Evolutionary conservation across 805 yeast species (phyloP).

Genomic region (Metschnikowia hibisci): DNA sequence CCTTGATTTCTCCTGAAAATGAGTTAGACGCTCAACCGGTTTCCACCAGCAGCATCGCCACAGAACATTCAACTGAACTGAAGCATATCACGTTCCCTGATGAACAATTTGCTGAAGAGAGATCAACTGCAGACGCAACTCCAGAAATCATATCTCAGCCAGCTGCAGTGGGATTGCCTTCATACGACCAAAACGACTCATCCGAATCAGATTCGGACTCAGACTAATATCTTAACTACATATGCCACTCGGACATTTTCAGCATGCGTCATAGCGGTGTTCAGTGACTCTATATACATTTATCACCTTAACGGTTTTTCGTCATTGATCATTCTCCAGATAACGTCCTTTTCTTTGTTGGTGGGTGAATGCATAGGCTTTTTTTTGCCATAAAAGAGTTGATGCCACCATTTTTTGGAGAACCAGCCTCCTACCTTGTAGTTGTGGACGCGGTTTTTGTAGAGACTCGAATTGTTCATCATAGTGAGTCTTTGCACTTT

Average conservation of each 20-base stretch:
- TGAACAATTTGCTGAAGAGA: slow-evolving; percentile 4
- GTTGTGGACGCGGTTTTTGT: slow-evolving; percentile 10
- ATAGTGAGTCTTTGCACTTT: slow-evolving; percentile 66
- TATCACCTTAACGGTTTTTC: slow-evolving; percentile 18
- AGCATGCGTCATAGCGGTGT: slow-evolving; percentile 8
- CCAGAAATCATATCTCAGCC: slow-evolving; percentile 1
- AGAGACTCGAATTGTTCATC: slow-evolving; percentile 29
- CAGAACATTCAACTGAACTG: slow-evolving; percentile 20
- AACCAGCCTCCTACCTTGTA: slow-evolving; percentile 5
- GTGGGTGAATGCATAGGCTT: slow-evolving; percentile 32
- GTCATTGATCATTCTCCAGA: slow-evolving; percentile 44
- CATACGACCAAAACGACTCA: slow-evolving; percentile 7
- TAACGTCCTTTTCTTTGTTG: slow-evolving; percentile 32
- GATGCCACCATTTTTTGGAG: slow-evolving; percentile 13
- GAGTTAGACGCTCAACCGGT: slow-evolving; percentile 56
- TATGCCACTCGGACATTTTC: background rate
- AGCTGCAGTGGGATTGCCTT: slow-evolving; percentile 2
- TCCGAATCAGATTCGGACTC: slow-evolving; percentile 15
- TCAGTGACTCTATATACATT: slow-evolving; percentile 5
- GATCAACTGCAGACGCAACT: background rate
- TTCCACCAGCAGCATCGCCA: slow-evolving; percentile 24
- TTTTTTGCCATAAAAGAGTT: slow-evolving; percentile 26
- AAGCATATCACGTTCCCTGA: slow-evolving; percentile 19
- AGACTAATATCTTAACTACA: background rate
- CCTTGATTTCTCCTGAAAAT: slow-evolving; percentile 58